Conservation (phyloP, 2,329 filamentous ascomycete species). For the Xylogone sp. region DNA sequence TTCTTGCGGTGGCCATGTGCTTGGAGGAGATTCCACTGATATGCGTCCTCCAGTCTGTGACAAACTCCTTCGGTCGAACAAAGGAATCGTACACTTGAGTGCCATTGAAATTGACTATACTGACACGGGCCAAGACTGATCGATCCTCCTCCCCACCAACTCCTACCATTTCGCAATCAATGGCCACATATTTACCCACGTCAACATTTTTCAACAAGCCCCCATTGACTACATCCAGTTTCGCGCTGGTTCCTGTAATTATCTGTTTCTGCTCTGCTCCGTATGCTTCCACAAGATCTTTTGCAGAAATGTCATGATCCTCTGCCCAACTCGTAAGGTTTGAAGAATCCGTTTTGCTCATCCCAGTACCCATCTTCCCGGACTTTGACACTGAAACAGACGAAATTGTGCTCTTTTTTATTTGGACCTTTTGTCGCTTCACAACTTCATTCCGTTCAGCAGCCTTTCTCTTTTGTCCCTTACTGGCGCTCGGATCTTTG, state of each 20-base stretch:
- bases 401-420: slow-evolving; percentile 6
- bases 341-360: slow-evolving; percentile 48
- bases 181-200: slow-evolving; percentile 83
- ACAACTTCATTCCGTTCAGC: slow-evolving; percentile 28
- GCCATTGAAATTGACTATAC: slow-evolving; percentile 90
- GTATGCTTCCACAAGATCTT: slow-evolving; percentile 60
- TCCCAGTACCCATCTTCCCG: slow-evolving; percentile 51
- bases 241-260: slow-evolving; percentile 36
- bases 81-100: slow-evolving; percentile 92
- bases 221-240: slow-evolving; percentile 55
- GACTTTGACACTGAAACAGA: slow-evolving; percentile 8
- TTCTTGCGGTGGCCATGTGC: slow-evolving; percentile 65
- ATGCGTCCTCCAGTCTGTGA: slow-evolving; percentile 86
- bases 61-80: slow-evolving; percentile 70
- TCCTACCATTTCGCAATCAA: slow-evolving; percentile 99
- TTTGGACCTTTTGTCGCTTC: slow-evolving; percentile 28
- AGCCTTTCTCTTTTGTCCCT: no score
- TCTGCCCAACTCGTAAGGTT: slow-evolving; percentile 58
- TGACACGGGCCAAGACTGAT: slow-evolving; percentile 80
- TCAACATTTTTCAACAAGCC: slow-evolving; percentile 60
- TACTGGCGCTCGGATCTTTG: slow-evolving; percentile 37
- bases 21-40: slow-evolving; percentile 78
- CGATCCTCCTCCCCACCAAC: slow-evolving; percentile 66
- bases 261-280: slow-evolving; percentile 48
- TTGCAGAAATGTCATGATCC: slow-evolving; percentile 57